A percentile compares a stretch with the other conserved stretches of the same genome.
phyloP scores from a whole-genome alignment of 768 basidiomycete genomes.

The Boletus vermiculosoides region DNA sequence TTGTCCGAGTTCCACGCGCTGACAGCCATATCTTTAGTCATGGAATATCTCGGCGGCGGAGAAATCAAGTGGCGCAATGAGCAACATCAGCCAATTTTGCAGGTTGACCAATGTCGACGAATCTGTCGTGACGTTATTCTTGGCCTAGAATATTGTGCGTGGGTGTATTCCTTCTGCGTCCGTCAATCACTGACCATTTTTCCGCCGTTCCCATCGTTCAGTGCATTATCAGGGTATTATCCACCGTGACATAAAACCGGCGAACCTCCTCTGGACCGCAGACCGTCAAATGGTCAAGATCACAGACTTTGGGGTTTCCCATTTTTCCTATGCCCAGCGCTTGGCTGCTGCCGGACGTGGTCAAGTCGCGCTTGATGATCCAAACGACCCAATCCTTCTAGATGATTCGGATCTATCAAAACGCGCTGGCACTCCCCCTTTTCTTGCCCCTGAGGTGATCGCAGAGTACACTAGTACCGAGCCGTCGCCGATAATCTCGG shows the following conservation, averaged over 20 bases:
- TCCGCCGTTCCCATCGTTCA: slow-evolving; percentile 31
- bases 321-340: slow-evolving; percentile 88
- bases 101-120: slow-evolving; percentile 76
- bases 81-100: slow-evolving; percentile 68
- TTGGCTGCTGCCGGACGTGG: slow-evolving; percentile 59
- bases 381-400: slow-evolving; percentile 62
- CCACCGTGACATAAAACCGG: slow-evolving; percentile 98
- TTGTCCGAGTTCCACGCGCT: slow-evolving; percentile 15
- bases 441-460: slow-evolving; percentile 94
- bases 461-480: slow-evolving; percentile 53
- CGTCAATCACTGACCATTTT: slow-evolving; percentile 3
- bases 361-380: slow-evolving; percentile 39
- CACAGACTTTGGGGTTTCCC: slow-evolving; percentile 96
- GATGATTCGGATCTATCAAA: slow-evolving; percentile 87
- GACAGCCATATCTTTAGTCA: slow-evolving; percentile 51
- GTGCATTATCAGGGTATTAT: slow-evolving; percentile 98
- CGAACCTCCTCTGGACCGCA: slow-evolving; percentile 88
- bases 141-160: slow-evolving; percentile 92
- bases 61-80: slow-evolving; percentile 87
- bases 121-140: slow-evolving; percentile 93
- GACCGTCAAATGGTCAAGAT: slow-evolving; percentile 93
- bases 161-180: slow-evolving; percentile 11
- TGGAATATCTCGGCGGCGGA: slow-evolving; percentile 95
- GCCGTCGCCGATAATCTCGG: slow-evolving; percentile 33
- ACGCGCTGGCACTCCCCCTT: slow-evolving; percentile 92